A percentile compares a stretch with the other conserved stretches of the same genome.
These are phyloP conservation scores for Davidsoniella neocaledoniae DNA, from an alignment of 2,329 filamentous ascomycete genomes.

Conservation along the genomic window DNA sequence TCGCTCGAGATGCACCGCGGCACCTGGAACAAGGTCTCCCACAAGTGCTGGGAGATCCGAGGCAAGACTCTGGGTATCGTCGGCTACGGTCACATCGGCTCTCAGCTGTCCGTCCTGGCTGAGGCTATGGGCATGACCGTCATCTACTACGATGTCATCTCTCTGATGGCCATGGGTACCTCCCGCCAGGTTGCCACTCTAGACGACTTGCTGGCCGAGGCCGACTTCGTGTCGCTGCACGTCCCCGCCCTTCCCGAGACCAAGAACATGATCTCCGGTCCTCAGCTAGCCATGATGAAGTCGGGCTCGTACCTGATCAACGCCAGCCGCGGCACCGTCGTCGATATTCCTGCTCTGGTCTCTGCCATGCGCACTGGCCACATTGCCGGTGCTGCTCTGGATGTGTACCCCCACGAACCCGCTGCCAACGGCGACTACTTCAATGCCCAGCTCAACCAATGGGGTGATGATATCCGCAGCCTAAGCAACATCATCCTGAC, in stretches of 20 bases:
- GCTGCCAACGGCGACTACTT: constrained; percentile 93
- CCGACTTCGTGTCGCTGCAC: constrained; percentile 89
- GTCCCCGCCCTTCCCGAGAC: constrained; percentile 90
- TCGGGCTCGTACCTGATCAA: constrained; percentile 88
- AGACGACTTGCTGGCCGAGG: constrained; percentile 54
- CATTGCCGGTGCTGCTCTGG: constrained; percentile 83
- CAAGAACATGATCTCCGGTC: constrained; percentile 70
- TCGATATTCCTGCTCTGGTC: constrained; percentile 84
- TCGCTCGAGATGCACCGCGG: constrained; percentile 88
- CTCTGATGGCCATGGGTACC: constrained; percentile 85
- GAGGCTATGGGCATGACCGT: constrained; percentile 98
- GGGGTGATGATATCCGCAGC: constrained; percentile 68
- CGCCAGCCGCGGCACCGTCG: constrained; percentile 80
- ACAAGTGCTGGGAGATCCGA: constrained; percentile 93
- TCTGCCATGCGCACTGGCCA: constrained; percentile 73
- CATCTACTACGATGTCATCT: constrained; percentile 91
- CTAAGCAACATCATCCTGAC: constrained; percentile 90
- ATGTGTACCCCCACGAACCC: constrained; percentile 90
- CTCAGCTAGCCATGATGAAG: constrained; percentile 79
- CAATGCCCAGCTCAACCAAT: constrained; percentile 63
- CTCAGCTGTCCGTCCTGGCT: constrained; percentile 84
- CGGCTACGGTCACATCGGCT: constrained; percentile 94
- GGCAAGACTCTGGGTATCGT: constrained; percentile 93
- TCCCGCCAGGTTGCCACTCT: constrained; percentile 68
- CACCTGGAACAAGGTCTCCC: constrained; percentile 95